Base-by-base conservation (phyloP, 352 stramenopile species). In the Stramenopiles sp. region DNA sequence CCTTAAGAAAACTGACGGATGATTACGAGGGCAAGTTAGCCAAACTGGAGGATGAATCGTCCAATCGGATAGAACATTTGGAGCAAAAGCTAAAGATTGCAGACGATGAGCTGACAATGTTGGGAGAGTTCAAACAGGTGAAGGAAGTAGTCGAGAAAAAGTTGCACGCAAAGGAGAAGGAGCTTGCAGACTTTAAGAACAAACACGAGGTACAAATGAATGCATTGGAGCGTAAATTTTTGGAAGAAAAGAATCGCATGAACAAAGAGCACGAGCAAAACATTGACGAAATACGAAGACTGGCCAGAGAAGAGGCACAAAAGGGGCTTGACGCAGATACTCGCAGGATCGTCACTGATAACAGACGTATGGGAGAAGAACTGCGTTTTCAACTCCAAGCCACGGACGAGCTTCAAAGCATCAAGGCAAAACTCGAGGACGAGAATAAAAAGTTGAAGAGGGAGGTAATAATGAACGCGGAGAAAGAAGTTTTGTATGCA, bases 281-380 rank as follows among this genome's bases (percentile, higher is more conserved):
- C 78, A 92, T 93, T 25, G 89, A 92, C 82, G 88, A 90, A 25
- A 92, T 95, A 55, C 92, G 92, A 81, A 87, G 90, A 78, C 89
- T 94, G 82, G 92, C 92, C 1, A 92, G 91, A 80, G 87, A 93
- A 80, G 92, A 97, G 84, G 92, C 92, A 14, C 89, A 93, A 82
- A 92, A 92, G 67, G 91, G 91, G 0, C 88, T 97, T 0, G 91
- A 95, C 81, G 89, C 87, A 27, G 92, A 96, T 84, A 95, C 92
- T 39, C 89, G 91, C 80, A 94, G 95, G 81, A 95, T 97, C 81
- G 88, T 95, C 75, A 91, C 89, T 0, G 90, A 97, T 82, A 97
- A 97, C 84, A 91, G 91, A 27, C 87, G 91, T 75, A 95, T 97
- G 91, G 88, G 87, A 75, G 92, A 96, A 80, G 93, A 97, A 85